Conservation (phyloP, 2,329 filamentous ascomycete genomes). For the Grosmannia penicillata region DNA sequence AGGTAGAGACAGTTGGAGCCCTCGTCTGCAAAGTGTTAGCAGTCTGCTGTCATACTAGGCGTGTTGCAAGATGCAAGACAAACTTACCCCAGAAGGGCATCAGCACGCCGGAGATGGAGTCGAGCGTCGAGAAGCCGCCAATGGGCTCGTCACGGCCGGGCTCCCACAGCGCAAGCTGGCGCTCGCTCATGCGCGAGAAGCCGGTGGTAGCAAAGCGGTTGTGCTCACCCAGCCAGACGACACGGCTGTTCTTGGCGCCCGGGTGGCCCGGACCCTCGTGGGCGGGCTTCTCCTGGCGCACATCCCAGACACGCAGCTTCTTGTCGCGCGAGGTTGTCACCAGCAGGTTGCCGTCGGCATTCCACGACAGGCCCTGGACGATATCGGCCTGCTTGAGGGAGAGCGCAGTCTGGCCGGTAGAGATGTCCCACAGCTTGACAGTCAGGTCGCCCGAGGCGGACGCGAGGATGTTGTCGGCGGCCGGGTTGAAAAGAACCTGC, state of each 20-base stretch:
- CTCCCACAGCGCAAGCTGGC: conserved; percentile 93
- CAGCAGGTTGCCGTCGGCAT: conserved; percentile 69
- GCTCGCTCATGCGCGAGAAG: conserved; percentile 97
- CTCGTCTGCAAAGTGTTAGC: conserved; percentile 43
- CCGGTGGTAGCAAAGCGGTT: conserved; percentile 92
- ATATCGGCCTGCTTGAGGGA: conserved; percentile 80
- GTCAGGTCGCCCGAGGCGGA: conserved; percentile 91
- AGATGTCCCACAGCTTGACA: conserved; percentile 91
- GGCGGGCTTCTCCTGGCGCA: conserved; percentile 75
- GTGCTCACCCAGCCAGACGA: conserved; percentile 94
- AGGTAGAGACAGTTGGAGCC: conserved; percentile 90
- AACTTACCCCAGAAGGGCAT: conserved; percentile 90
- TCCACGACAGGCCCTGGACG: conserved; percentile 93
- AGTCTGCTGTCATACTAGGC: background rate
- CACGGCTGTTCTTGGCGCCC: conserved; percentile 93
- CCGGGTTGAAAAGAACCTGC: conserved; percentile 94
- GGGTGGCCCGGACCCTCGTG: conserved; percentile 76
- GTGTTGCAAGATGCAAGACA: background rate
- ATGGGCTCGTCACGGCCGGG: conserved; percentile 73
- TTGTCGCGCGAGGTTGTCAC: conserved; percentile 95
- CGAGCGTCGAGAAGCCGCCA: conserved; percentile 76
- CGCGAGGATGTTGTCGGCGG: conserved; percentile 87
- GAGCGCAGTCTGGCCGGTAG: conserved; percentile 58
- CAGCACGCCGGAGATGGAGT: conserved; percentile 93
- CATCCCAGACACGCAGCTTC: conserved; percentile 96